Evolutionary conservation across 306 rosid species (phyloP), one percentile per base, ranked within the genome.

Genomic region (Herpetospermum pedunculosum): DNA sequence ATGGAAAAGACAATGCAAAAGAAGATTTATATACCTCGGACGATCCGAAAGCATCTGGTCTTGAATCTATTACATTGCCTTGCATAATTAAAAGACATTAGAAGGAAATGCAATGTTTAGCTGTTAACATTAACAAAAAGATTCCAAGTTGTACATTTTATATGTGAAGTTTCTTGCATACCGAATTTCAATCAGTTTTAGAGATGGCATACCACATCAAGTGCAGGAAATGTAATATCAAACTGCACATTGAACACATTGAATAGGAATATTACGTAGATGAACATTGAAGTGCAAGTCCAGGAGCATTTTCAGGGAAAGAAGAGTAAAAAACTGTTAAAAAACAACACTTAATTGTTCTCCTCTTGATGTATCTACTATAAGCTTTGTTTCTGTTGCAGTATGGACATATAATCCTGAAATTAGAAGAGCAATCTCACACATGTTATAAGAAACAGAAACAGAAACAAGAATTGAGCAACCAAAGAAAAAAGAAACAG

Each of bases 341-440:
- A 2, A 23, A 53, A 0, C 8, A 15, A 58, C 8, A 34, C 97
- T 96, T 55, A 94, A 84, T 11, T 91, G 92, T 81, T 91, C 99
- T 40, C 96, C 96, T 81, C 99, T 88, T 19, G 97, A 94, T 74
- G 99, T 94, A 87, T 94, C 97, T 28, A 94, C 99, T 41, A 91
- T 82, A 65, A 94, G 99, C 81, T 85, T 84, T 29, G 99, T 85
- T 75, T 91, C 97, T 41, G 96, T 94, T 19, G 79, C 91, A 0
- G 97, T 85, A 77, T 91, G 95, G 12, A 94, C 89, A 82, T 94
- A 94, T 76, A 94, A 77, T 47, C 84, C 97, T 94, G 92, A 53
- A 81, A 67, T 50, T 70, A 63, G 46, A 58, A n/a, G n/a, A 50
- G 29, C 69, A 62, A 62, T 5, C 46, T 62, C 28, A 62, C 2